Evolutionary conservation across 495 filamentous ascomycete species (phyloP).

Genomic region (Podospora australis): DNA sequence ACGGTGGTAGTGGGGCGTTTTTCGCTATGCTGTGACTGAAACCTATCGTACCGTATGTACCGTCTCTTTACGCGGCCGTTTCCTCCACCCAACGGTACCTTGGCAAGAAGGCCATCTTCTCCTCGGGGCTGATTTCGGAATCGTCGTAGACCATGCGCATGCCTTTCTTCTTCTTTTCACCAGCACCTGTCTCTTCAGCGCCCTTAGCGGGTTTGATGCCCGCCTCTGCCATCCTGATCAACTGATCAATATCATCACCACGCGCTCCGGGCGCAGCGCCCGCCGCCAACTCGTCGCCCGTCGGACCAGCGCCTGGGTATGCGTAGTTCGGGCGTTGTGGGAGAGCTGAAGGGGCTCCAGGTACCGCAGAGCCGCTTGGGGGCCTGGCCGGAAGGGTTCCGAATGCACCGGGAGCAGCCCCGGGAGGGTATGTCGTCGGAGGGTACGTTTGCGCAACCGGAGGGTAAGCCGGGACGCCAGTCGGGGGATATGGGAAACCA

Average conservation of each 20-base stretch:
- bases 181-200: constrained; percentile 31
- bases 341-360: constrained; percentile 10
- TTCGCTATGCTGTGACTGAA: too few relatives aligned
- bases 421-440: constrained; percentile 28
- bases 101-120: constrained; percentile 73
- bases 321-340: constrained; percentile 31
- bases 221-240: constrained; percentile 53
- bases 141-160: constrained; percentile 72
- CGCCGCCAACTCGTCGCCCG: constrained; percentile 59
- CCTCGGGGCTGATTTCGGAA: constrained; percentile 73
- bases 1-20: too few relatives aligned
- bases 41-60: too few relatives aligned
- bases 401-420: constrained; percentile 16
- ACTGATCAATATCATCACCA: constrained; percentile 49
- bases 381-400: constrained; percentile 33
- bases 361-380: constrained; percentile 20
- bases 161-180: constrained; percentile 64
- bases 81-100: constrained; percentile 60
- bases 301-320: constrained; percentile 32
- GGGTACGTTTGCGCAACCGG: constrained; percentile 29
- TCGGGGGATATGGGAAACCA: constrained; percentile 27
- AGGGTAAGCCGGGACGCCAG: constrained; percentile 24
- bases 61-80: constrained; percentile 12
- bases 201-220: constrained; percentile 47
- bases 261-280: constrained; percentile 26